A percentile compares a stretch with the other conserved stretches of the same genome.
Conservation (phyloP, 78 protist species). For the Emiliania huxleyi region DNA sequence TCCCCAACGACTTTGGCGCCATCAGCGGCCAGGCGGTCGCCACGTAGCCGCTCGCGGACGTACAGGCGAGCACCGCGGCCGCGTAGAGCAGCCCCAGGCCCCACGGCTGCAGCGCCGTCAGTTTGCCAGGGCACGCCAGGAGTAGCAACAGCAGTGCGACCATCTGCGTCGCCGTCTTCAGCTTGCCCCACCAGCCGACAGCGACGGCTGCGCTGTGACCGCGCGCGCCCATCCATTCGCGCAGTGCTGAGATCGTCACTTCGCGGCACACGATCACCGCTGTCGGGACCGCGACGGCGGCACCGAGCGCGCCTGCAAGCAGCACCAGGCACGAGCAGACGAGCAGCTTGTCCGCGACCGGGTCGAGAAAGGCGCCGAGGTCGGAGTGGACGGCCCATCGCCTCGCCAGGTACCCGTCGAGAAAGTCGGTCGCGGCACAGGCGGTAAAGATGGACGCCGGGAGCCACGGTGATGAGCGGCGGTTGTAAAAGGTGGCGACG, state of each 20-base stretch:
- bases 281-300: not conserved
- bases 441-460: not conserved
- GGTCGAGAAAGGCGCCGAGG: conserved; percentile 4
- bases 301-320: not conserved
- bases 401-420: not conserved
- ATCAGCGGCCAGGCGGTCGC: no score
- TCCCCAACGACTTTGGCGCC: no score
- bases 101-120: not conserved
- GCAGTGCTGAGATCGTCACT: not conserved
- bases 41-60: no score
- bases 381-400: not conserved
- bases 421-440: not conserved
- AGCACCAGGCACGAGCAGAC: not conserved
- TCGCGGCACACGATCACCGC: not conserved
- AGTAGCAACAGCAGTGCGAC: not conserved
- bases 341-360: conserved; percentile 21
- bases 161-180: not conserved
- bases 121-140: not conserved
- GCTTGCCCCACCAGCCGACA: conserved; percentile 6
- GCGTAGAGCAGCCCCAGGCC: not conserved
- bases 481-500: not conserved
- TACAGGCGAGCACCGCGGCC: not conserved
- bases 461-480: not conserved
- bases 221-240: not conserved
- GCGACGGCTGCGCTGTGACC: not conserved